Percentiles rank a stretch among this genome's conserved stretches.
These are phyloP conservation scores for Vitis rotundifolia DNA, from an alignment of 164 flowering plant genomes.

Conservation along the genomic window DNA sequence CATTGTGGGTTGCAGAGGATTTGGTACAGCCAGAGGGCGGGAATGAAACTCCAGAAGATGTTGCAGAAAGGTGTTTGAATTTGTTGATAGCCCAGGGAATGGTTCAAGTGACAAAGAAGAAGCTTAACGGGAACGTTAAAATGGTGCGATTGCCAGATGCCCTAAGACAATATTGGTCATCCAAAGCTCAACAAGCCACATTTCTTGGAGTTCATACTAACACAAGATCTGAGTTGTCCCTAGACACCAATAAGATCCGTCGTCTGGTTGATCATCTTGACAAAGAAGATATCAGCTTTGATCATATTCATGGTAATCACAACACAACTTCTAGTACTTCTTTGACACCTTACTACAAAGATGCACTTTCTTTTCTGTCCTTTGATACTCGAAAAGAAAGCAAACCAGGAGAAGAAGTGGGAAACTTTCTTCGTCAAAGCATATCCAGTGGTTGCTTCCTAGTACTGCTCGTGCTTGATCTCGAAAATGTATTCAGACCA, in stretches of 20 bases:
- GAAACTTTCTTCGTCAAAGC: not conserved
- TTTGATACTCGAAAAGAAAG: constrained; percentile 9
- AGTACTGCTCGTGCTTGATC: no score
- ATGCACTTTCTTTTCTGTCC: not conserved
- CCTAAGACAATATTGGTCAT: constrained; percentile 12
- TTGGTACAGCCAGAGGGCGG: constrained; percentile 1
- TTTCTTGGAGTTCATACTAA: constrained; percentile 7
- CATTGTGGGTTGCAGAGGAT: constrained; percentile 28
- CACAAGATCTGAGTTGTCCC: not conserved
- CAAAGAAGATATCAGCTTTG: not conserved
- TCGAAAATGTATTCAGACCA: no score
- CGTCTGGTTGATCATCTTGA: not conserved
- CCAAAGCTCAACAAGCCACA: not conserved
- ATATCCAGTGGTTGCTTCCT: no score
- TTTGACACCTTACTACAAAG: not conserved
- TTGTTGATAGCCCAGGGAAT: no score
- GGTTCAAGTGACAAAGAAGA: no score
- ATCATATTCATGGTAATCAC: not conserved
- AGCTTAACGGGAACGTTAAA: no score
- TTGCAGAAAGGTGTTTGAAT: no score
- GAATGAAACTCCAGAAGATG: no score
- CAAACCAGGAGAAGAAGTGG: constrained; percentile 11
- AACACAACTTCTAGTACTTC: not conserved
- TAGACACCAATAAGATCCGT: not conserved
- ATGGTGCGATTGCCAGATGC: not conserved